Conservation (phyloP, 2,329 filamentous ascomycete genomes). For the Ophiocordyceps polyrhachis-furcata region DNA sequence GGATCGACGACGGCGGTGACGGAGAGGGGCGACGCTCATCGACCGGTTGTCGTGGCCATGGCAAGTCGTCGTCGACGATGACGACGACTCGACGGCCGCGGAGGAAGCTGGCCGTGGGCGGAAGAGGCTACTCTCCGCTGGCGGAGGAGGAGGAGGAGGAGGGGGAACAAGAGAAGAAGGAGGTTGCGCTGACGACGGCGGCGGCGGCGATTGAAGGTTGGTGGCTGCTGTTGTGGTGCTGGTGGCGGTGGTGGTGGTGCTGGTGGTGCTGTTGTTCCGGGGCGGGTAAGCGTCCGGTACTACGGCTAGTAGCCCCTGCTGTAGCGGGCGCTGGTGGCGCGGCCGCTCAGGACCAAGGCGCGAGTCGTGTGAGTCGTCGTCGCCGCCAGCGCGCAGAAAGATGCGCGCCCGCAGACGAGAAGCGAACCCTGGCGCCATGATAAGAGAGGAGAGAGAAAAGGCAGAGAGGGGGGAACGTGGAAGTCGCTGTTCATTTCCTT, state of each 20-base stretch:
- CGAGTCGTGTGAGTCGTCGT: too few species aligned
- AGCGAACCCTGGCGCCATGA: background rate
- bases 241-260: too few species aligned
- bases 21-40: conserved; percentile 2
- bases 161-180: too few species aligned
- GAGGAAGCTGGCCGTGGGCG: background rate
- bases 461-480: background rate
- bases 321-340: background rate
- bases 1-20: conserved; percentile 17
- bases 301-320: background rate
- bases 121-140: background rate
- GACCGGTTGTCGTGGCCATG: background rate
- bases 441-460: background rate
- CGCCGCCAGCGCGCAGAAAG: background rate
- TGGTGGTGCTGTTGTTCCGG: background rate
- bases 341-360: background rate
- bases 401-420: background rate
- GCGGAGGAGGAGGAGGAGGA: background rate
- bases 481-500: background rate
- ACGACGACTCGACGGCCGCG: background rate
- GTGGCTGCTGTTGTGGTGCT: too few species aligned
- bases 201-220: too few species aligned
- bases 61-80: background rate
- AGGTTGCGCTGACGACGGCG: too few species aligned
- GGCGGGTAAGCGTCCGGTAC: background rate